Conservation (phyloP, 345 rosid species). For the Eucalyptus paniculata region DNA sequence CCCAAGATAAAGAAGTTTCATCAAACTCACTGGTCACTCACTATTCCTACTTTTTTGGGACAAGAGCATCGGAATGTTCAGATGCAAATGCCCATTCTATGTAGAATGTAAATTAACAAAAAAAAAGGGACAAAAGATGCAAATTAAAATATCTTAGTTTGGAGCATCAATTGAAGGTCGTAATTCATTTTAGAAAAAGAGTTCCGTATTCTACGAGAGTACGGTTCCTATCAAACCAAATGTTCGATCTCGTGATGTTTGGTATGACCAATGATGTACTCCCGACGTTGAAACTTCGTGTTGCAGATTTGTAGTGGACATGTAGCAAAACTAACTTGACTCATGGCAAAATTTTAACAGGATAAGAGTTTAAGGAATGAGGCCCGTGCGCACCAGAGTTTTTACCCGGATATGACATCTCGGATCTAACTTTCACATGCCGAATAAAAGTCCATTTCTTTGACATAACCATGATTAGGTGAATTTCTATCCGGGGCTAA, state of each 20-base stretch:
- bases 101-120: not conserved
- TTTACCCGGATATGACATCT: not conserved
- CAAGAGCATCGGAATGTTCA: not conserved
- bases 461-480: not conserved
- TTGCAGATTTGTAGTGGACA: not conserved
- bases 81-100: not conserved
- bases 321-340: not conserved
- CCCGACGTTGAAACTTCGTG: rapidly evolving
- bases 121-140: not conserved
- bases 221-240: not conserved
- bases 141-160: not conserved
- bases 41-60: not conserved
- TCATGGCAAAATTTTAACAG: too few relatives aligned
- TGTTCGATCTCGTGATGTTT: not conserved
- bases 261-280: not conserved
- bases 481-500: not conserved
- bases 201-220: not conserved
- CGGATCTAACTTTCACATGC: not conserved
- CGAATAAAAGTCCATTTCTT: not conserved
- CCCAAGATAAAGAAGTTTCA: not conserved
- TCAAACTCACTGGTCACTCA: not conserved
- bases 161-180: not conserved
- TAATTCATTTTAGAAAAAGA: not conserved
- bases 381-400: not conserved
- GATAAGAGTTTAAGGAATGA: not conserved